Evolutionary conservation across 139 green algal genomes (phyloP).

Genomic region (Coelastrella sp.): DNA sequence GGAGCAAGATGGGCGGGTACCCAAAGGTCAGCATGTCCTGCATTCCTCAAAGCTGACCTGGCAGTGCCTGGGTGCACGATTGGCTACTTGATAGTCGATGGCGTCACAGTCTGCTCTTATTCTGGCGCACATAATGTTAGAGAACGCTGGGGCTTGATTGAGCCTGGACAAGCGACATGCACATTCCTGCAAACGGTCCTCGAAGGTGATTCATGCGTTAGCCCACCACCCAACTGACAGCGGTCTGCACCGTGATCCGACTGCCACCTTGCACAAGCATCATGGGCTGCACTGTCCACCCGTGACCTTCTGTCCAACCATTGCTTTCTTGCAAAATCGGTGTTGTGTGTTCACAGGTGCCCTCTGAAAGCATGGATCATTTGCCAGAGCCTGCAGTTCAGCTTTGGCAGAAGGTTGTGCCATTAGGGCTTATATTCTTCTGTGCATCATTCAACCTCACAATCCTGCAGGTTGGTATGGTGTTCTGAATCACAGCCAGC

Average conservation of each 20-base stretch:
- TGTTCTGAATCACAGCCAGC: neutral
- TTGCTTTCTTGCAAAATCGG: too few species aligned
- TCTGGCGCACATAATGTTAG: too few species aligned
- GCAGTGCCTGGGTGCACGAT: too few species aligned
- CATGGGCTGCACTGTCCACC: too few species aligned
- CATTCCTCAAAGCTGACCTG: neutral
- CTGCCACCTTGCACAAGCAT: too few species aligned
- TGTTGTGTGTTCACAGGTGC: constrained; percentile 51
- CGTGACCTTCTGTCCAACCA: too few species aligned
- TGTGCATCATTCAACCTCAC: constrained; percentile 87
- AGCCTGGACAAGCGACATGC: too few species aligned
- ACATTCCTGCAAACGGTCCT: too few species aligned
- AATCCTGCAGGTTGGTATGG: constrained; percentile 64
- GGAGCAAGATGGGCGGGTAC: constrained; percentile 42
- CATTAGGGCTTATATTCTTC: constrained; percentile 85
- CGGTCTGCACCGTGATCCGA: too few species aligned
- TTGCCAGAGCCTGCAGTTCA: constrained; percentile 58
- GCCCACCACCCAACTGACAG: too few species aligned
- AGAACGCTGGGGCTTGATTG: too few species aligned
- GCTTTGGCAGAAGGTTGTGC: constrained; percentile 81
- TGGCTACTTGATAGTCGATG: neutral
- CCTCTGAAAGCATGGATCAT: constrained; percentile 50
- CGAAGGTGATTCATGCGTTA: too few species aligned
- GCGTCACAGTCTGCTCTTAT: neutral
- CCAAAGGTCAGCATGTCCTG: neutral